Evolutionary conservation across 2,329 filamentous ascomycete genomes (phyloP).

Genomic region (Whalleya microplaca): DNA sequence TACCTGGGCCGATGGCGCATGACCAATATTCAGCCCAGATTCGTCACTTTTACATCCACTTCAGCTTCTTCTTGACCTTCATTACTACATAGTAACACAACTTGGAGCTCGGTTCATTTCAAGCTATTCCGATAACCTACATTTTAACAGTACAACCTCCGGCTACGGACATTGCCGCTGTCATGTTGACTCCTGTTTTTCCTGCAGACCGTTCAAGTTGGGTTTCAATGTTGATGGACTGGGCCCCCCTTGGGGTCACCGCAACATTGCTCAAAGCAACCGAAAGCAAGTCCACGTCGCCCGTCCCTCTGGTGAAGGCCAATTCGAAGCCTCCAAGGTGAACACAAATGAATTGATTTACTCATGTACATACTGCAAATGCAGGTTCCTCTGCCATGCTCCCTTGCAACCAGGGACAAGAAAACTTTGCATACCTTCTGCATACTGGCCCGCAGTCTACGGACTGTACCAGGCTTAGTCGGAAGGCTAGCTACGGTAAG

Average conservation of each 20-base stretch:
- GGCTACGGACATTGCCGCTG: neutral
- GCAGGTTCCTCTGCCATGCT: too few relatives aligned
- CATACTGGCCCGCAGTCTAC: conserved; percentile 1
- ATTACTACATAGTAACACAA: too few relatives aligned
- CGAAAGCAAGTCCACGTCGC: too few relatives aligned
- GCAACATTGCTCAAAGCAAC: neutral
- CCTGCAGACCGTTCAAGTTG: neutral
- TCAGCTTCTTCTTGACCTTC: neutral
- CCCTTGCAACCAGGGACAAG: neutral
- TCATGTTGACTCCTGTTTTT: neutral
- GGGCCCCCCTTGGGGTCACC: neutral
- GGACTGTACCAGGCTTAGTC: neutral
- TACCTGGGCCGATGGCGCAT: neutral
- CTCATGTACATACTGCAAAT: too few relatives aligned
- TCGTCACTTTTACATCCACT: neutral
- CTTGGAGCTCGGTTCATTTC: neutral
- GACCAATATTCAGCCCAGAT: neutral
- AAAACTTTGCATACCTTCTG: neutral
- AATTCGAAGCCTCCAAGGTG: neutral
- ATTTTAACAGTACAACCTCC: neutral
- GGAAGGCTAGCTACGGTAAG: conserved; percentile 12
- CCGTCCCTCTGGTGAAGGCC: too few relatives aligned
- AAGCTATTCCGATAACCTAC: neutral
- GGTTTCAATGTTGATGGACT: neutral
- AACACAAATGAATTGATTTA: neutral